Evolutionary conservation across 2,329 filamentous ascomycete genomes (phyloP), one percentile per base, ranked within the genome.

Genomic region (Fusarium coicis): DNA sequence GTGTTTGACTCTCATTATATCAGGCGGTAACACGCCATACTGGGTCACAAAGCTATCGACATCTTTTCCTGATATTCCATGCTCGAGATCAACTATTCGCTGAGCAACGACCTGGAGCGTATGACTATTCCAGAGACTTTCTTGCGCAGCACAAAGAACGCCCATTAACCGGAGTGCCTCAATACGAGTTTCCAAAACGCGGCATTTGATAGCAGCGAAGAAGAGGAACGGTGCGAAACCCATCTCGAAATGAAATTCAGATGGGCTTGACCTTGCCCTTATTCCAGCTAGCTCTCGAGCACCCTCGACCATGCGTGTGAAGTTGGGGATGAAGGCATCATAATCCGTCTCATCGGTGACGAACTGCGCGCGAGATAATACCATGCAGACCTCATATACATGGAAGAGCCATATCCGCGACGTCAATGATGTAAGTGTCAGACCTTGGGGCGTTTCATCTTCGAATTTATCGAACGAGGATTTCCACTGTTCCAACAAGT

Each of bases 91-190:
- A 7, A 69, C 52, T 11, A 50, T 68, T 10, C 66, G 65, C 16
- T 69, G 66, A 19, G 50, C 66, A 30, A 69, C 43, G 18, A 69
- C 32, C 15, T 58, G 66, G 10, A 69, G 58, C 4, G 65, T 46
- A 26, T 57, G 39, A 2, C 49, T 69, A 44, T 69, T 63, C 66
- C 66, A 69, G 18, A 69, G 65, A 43, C 66, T 69, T 36, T 69
- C 66, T 37, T 69, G 65, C 4, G 66, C 50, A 15, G 66, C 66
- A 34, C 66, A 68, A 4, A 69, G 50, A 30, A 69, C 19, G 7
- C 58, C 18, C 57, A 69, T 69, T 8, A 69, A 4, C 5, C 66
- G 39, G 1, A 69, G 36, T 1, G 50, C 64, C 26, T 68, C 64
- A 1, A 68, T 40, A 7, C 66, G 56, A 2, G 49, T 68, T 55